These are phyloP conservation scores for Penicillium longicatenatum DNA, from an alignment of 495 filamentous ascomycete genomes.

Conservation along the genomic window DNA sequence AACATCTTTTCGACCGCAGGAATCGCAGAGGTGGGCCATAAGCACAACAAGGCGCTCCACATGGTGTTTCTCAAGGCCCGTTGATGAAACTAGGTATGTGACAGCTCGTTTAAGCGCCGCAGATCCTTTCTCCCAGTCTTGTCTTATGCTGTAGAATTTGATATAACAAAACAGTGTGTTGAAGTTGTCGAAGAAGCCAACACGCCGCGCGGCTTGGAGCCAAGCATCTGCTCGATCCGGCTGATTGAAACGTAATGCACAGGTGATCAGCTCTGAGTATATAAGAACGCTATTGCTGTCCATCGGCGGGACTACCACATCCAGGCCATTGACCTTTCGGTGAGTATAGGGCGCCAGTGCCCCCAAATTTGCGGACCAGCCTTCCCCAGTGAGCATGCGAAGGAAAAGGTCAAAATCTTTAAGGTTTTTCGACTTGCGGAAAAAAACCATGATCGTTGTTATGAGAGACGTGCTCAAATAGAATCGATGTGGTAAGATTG, in stretches of 20 bases:
- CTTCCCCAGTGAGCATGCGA: conserved; percentile 41
- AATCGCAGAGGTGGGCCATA: conserved; percentile 46
- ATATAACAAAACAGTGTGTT: conserved; percentile 41
- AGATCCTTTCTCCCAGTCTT: conserved; percentile 41
- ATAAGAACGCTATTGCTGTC: conserved; percentile 38
- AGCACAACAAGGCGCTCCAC: conserved; percentile 39
- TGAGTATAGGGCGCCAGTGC: conserved; percentile 24
- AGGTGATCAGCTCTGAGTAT: conserved; percentile 37
- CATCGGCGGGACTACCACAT: conserved; percentile 40
- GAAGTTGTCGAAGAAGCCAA: conserved; percentile 45
- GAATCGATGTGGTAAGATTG: conserved; percentile 44
- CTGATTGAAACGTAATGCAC: conserved; percentile 45
- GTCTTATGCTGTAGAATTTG: conserved; percentile 41
- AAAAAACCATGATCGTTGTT: conserved; percentile 38
- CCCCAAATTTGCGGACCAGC: conserved; percentile 40
- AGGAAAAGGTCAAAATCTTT: conserved; percentile 47
- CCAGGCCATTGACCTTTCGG: conserved; percentile 33
- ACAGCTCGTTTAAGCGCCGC: conserved; percentile 37
- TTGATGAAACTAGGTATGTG: conserved; percentile 40
- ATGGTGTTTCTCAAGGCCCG: conserved; percentile 22
- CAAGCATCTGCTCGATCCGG: conserved; percentile 48
- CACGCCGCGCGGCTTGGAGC: conserved; percentile 37
- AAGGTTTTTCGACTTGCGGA: conserved; percentile 47
- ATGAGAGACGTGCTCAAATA: conserved; percentile 39
- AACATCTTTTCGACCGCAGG: conserved; percentile 32